Conservation (phyloP, 2,329 filamentous ascomycete species). For the Tolypocladium pustulatum region DNA sequence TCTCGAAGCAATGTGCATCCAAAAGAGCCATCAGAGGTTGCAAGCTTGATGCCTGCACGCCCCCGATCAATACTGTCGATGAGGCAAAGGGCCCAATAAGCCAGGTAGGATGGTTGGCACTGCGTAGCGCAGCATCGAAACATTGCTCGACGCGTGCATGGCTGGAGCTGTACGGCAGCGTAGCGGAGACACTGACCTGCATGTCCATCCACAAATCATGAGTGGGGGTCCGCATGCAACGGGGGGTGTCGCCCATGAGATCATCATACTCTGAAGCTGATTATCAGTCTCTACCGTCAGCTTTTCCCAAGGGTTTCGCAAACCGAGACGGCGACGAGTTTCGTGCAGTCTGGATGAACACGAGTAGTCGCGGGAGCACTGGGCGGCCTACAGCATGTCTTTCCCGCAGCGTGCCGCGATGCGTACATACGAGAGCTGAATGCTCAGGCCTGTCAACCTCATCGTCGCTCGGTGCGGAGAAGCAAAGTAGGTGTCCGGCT, state of each 20-base stretch:
- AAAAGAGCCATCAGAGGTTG: background rate
- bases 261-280: constrained; percentile 11
- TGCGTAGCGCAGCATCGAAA: background rate
- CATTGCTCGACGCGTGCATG: background rate
- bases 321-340: background rate
- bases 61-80: background rate
- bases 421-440: background rate
- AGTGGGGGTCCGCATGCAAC: background rate
- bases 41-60: background rate
- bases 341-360: background rate
- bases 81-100: background rate
- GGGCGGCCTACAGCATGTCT: background rate
- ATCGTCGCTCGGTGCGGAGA: background rate
- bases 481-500: background rate
- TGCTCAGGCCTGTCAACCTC: background rate
- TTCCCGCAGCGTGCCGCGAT: background rate
- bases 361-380: background rate
- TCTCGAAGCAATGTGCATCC: background rate
- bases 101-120: background rate
- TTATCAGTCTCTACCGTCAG: background rate
- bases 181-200: constrained; percentile 4
- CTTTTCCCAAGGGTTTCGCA: background rate
- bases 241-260: constrained; percentile 15
- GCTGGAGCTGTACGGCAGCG: background rate
- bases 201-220: constrained; percentile 6